Evolutionary conservation across 2,329 filamentous ascomycete genomes (phyloP).

Genomic region (Phialemonium atrogriseum): DNA sequence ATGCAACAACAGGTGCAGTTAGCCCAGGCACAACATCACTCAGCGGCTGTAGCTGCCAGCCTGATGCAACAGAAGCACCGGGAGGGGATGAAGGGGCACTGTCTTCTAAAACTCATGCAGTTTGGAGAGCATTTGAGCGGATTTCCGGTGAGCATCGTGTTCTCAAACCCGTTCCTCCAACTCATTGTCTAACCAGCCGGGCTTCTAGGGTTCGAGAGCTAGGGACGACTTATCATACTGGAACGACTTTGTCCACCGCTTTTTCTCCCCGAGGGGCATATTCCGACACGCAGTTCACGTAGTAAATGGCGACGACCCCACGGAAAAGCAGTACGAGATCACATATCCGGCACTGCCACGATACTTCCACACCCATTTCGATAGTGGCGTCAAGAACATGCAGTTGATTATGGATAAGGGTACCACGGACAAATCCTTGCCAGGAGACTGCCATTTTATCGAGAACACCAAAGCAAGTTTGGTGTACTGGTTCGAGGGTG

Average conservation of each 20-base stretch:
- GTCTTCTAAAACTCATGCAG: conserved; percentile 50
- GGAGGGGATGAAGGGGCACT: conserved; percentile 46
- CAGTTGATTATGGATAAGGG: conserved; percentile 75
- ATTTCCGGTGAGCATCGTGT: conserved; percentile 37
- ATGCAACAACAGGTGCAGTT: conserved; percentile 27
- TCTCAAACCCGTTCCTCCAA: not conserved
- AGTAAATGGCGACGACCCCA: conserved; percentile 43
- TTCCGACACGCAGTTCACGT: conserved; percentile 65
- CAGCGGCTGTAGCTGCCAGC: conserved; percentile 23
- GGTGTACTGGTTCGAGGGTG: conserved; percentile 82
- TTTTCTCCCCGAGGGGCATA: conserved; percentile 71
- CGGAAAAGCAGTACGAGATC: conserved; percentile 80
- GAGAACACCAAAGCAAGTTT: conserved; percentile 71
- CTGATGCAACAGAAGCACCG: conserved; percentile 38
- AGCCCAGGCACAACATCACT: conserved; percentile 27
- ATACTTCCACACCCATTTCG: conserved; percentile 86
- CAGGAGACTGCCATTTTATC: conserved; percentile 62
- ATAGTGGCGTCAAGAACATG: conserved; percentile 76
- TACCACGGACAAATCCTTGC: conserved; percentile 44
- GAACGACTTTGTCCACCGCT: conserved; percentile 69
- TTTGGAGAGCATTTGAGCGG: conserved; percentile 55
- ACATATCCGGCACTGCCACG: conserved; percentile 71
- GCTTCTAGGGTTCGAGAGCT: conserved; percentile 43
- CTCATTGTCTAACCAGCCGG: conserved; percentile 10
- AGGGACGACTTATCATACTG: conserved; percentile 68